phyloP scores from a whole-genome alignment of 2,329 filamentous ascomycete genomes.

The Fusarium sp. region DNA sequence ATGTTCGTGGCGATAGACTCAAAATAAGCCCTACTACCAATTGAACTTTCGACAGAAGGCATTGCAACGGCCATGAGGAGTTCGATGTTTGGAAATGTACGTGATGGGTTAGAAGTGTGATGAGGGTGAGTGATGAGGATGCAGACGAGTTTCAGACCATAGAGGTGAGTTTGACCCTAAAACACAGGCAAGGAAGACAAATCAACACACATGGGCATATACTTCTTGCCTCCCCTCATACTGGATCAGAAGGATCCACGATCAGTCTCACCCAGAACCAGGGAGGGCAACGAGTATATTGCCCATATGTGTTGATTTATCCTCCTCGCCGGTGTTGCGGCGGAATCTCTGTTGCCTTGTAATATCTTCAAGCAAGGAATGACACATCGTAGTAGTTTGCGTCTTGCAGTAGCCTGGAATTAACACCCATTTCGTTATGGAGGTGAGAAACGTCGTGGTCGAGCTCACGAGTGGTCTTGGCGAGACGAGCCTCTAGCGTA shows the following conservation, averaged over 20 bases:
- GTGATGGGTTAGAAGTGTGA: not conserved
- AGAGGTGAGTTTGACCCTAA: too few relatives aligned
- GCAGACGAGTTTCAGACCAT: too few relatives aligned
- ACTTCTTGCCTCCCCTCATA: not conserved
- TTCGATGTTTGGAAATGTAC: accelerated
- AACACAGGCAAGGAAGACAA: not conserved
- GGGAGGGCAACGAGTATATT: not conserved
- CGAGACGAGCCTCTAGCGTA: not conserved
- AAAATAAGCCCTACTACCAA: too few relatives aligned
- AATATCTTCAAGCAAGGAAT: not conserved
- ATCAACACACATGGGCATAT: not conserved
- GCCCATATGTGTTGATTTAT: not conserved
- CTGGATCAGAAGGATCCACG: not conserved
- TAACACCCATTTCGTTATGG: accelerated
- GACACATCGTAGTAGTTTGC: accelerated
- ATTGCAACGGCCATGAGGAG: too few relatives aligned
- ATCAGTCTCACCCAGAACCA: not conserved
- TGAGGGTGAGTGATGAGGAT: not conserved
- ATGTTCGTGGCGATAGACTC: too few relatives aligned
- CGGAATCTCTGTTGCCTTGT: accelerated
- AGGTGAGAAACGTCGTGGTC: not conserved
- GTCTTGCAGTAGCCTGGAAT: not conserved
- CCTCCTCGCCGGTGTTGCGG: accelerated
- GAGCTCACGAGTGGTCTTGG: not conserved
- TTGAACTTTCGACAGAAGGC: too few relatives aligned